These are phyloP conservation scores for Cutaneotrichosporon spelunceum DNA, from an alignment of 1,284 basidiomycete species.

Conservation along the genomic window DNA sequence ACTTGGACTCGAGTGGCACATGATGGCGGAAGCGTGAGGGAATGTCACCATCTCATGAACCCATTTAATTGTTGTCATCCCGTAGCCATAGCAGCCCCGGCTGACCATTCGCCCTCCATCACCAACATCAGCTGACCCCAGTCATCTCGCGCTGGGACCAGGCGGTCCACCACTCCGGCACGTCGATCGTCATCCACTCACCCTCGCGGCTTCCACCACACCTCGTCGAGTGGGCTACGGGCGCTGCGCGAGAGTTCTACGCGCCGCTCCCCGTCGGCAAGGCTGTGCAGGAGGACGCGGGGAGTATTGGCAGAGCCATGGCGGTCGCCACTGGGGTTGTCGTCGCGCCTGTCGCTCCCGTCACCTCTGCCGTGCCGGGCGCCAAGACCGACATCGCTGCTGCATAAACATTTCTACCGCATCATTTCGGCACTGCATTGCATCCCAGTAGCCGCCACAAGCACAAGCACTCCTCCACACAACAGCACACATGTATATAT, in stretches of 20 bases:
- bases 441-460: background rate
- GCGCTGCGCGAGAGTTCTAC: constrained; percentile 1
- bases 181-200: background rate
- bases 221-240: background rate
- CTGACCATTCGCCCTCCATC: background rate
- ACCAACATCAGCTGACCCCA: background rate
- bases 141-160: constrained; percentile 3
- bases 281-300: background rate
- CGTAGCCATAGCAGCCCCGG: too few relatives aligned
- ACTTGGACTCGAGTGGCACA: background rate
- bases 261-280: background rate
- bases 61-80: background rate
- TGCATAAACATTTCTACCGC: background rate
- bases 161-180: background rate
- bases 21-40: background rate
- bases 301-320: background rate
- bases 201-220: background rate
- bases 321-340: background rate
- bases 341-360: background rate
- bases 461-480: background rate
- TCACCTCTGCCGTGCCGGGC: background rate
- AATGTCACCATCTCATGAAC: background rate
- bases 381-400: background rate
- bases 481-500: background rate
- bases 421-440: background rate